These are phyloP conservation scores for Plasmodiophora brassicae DNA, from an alignment of 208 protist genomes.

Conservation along the genomic window DNA sequence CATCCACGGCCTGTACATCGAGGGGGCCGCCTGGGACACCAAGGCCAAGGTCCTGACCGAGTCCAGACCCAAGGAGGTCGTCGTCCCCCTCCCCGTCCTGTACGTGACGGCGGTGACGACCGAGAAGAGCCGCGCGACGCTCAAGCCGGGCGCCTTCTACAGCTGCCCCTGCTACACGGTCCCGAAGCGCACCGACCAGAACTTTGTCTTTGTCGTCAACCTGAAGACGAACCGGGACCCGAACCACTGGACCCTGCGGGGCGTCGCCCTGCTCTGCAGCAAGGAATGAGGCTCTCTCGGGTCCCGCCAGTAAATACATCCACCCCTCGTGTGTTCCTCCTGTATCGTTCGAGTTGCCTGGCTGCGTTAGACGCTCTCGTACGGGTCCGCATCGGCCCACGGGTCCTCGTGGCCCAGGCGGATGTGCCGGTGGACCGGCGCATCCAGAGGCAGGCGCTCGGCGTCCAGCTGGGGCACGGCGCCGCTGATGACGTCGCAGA, in stretches of 20 bases:
- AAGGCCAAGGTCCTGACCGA: conserved; percentile 61
- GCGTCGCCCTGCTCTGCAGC: conserved; percentile 35
- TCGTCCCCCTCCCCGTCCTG: conserved; percentile 87
- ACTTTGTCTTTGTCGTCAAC: conserved; percentile 93
- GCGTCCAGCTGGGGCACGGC: no score
- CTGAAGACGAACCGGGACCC: conserved; percentile 58
- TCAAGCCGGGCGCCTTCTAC: conserved; percentile 61
- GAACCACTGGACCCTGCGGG: conserved; percentile 30
- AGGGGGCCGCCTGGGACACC: conserved; percentile 92
- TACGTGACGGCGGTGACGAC: conserved; percentile 78
- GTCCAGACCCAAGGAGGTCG: conserved; percentile 84
- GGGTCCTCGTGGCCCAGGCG: no score
- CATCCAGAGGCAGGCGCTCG: no score
- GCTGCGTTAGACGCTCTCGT: no score
- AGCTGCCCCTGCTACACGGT: conserved; percentile 95
- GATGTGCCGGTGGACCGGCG: no score
- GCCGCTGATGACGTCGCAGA: background rate
- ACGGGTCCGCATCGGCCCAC: no score
- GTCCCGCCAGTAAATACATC: no score
- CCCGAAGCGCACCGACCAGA: conserved; percentile 80
- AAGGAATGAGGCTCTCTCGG: background rate
- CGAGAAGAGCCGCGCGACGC: background rate
- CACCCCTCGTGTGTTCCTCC: no score
- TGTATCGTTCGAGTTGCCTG: no score
- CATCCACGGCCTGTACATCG: conserved; percentile 92